phyloP scores from a whole-genome alignment of 805 yeast species.

The Schwanniomyces vanrijiae region DNA sequence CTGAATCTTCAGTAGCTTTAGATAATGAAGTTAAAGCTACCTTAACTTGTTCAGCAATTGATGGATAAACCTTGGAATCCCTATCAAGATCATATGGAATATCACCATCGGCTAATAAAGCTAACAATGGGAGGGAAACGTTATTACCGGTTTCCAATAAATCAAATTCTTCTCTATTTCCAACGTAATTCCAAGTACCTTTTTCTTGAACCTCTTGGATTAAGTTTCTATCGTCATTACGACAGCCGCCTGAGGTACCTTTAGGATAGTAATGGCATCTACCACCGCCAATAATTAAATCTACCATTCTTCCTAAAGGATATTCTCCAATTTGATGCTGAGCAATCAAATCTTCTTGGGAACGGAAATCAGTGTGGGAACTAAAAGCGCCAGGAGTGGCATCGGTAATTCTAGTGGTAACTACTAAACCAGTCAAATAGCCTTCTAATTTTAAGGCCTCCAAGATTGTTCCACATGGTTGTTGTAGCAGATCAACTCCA shows the following conservation, averaged over 20 bases:
- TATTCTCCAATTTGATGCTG: constrained; percentile 82
- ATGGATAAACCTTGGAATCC: constrained; percentile 59
- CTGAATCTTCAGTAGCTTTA: constrained; percentile 67
- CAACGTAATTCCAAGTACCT: constrained; percentile 64
- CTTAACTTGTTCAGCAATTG: constrained; percentile 73
- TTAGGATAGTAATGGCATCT: constrained; percentile 75
- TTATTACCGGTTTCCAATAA: constrained; percentile 52
- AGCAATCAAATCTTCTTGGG: constrained; percentile 83
- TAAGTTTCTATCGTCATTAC: constrained; percentile 69
- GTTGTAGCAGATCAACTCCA: constrained; percentile 67
- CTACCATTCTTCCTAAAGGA: constrained; percentile 77
- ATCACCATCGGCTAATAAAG: constrained; percentile 71
- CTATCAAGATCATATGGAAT: constrained; percentile 87
- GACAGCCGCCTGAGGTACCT: constrained; percentile 55
- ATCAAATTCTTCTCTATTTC: constrained; percentile 61
- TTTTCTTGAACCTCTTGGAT: constrained; percentile 57
- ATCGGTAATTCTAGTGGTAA: constrained; percentile 88
- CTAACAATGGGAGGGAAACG: constrained; percentile 74
- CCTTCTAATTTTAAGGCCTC: constrained; percentile 87
- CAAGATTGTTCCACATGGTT: constrained; percentile 85
- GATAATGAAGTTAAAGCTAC: constrained; percentile 72
- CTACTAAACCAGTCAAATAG: constrained; percentile 84
- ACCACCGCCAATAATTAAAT: constrained; percentile 89
- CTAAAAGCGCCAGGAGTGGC: constrained; percentile 94
- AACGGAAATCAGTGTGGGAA: constrained; percentile 73